A percentile compares a stretch with the other conserved stretches of the same genome.
These are phyloP conservation scores for Erysimum pusillum DNA, from an alignment of 441 rosid species.

Conservation along the genomic window DNA sequence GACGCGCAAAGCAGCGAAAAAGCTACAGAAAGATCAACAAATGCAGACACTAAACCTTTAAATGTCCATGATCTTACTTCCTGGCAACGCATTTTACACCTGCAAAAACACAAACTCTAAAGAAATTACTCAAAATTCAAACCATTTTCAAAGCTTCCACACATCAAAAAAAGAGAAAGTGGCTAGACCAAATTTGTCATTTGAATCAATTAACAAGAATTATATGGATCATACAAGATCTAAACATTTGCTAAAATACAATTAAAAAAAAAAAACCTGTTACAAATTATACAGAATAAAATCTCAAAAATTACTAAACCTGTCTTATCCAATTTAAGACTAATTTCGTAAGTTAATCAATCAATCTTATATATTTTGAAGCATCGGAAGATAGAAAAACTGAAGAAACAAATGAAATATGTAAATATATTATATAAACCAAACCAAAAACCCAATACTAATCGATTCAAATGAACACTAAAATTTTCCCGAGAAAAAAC, in stretches of 20 bases:
- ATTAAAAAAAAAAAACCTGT: background rate
- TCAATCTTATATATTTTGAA: background rate
- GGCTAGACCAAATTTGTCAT: background rate
- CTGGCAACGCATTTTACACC: constrained; percentile 56
- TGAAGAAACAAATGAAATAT: background rate
- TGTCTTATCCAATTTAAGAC: constrained; percentile 11
- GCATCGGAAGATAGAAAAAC: background rate
- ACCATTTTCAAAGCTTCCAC: too few species aligned
- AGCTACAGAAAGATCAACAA: constrained; percentile 69
- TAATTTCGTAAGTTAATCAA: constrained; percentile 21
- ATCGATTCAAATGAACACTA: background rate
- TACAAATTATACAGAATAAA: too few species aligned
- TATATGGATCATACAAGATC: too few species aligned
- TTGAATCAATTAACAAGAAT: background rate
- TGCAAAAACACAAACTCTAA: too few species aligned
- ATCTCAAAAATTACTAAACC: background rate
- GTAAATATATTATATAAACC: too few species aligned
- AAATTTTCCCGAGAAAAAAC: constrained; percentile 22
- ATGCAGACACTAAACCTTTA: constrained; percentile 70
- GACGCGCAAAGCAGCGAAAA: constrained; percentile 68
- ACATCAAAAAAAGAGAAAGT: too few species aligned
- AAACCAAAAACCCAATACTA: too few species aligned
- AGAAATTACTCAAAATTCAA: too few species aligned
- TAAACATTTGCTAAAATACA: background rate
- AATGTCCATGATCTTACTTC: constrained; percentile 73